Base-by-base conservation (phyloP, 2,329 filamentous ascomycete genomes). In the Periconia digitata region DNA sequence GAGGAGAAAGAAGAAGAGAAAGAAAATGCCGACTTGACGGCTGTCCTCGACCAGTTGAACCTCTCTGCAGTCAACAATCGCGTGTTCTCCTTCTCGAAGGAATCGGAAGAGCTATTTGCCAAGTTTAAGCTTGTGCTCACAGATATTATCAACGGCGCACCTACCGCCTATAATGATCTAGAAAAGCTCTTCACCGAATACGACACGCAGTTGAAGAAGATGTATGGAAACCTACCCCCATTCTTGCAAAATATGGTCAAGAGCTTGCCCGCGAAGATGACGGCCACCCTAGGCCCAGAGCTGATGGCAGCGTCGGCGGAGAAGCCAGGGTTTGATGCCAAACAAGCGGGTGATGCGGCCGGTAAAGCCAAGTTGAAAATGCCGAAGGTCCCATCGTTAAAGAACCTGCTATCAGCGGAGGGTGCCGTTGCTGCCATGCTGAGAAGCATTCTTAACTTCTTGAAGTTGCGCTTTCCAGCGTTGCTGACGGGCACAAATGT, bases 131-230 rank as follows among this genome's bases (percentile, higher is more conserved):
- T 91, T 47, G 86, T 96, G 27, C 87, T 99, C 65, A 94, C 92
- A 67, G 94, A 99, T 68, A 82, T 96, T 15, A 83, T 94, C 62
- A 92, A 91, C 67, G 94, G 94, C 53, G 94, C 90, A 1, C 94
- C 94, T 3, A 96, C 92, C 0, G 94, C 94, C 2, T 96, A 95
- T 71, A 81, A 87, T 64, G 94, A 99, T 68, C 85, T 99, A n/a
- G 84, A 86, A 60, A 82, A 79, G 64, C 76, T 86, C 16, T 75
- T 86, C 54, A 83, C 77, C 8, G 82, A 84, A 46, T 82, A 81
- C n/a, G 83, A 85, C 53, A 72, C 76, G n/a, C 79, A 85, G 55
- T 70, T 87, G 16, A 81, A 85, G 62, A 80, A 81, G 55, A 82
- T 85, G 51, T 87, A 84, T 62, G 77, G 78, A 16, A 74, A 85